Base-by-base conservation (phyloP, 768 basidiomycete species). In the Cystobasidiopsis lactophilus region DNA sequence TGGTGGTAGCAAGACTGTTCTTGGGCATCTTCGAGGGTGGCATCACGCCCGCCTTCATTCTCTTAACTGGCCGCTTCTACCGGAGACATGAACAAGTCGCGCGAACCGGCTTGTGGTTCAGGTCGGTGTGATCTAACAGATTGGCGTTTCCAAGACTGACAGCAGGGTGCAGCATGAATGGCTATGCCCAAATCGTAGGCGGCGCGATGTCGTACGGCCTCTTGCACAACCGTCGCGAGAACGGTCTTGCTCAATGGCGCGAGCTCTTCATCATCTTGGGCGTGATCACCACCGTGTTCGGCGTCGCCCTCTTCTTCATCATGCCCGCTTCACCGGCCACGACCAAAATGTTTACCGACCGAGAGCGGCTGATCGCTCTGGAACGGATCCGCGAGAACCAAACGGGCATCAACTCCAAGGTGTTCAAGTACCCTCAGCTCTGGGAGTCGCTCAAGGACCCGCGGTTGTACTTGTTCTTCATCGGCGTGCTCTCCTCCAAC, bases 341-440 rank as follows among this genome's bases (percentile, higher is more conserved):
- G 24, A 47, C 56, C 3, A 24, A 46, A n/a, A 48, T 24, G 33
- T 39, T 57, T 11, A 49, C 24, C 3, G 54, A 49, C 18, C 45
- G 40, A 2, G 54, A 57, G 47, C 33, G 39, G 24, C 39, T 26
- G 24, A 49, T 57, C 37, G 56, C 56, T 13, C 29, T 57, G 5
- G 56, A 57, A 16, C 44, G 59, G 3, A 55, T 59, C 18, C 51
- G 56, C 7, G 27, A 47, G 18, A 60, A 60, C 50, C 33, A 58
- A 37, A 55, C 50, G 16, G 57, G 57, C 21, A 50, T 60, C 30
- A 53, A 51, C 11, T 45, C 51, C 19, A 52, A 52, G 38, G 27
- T 26, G 4, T 52, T 52, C 51, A 52, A 52, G 51, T 3, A 16
- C 9, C 23, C 24, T 27, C 51, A 52, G 51, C 11, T 41, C 3